phyloP scores from a whole-genome alignment of 306 rosid genomes.

The Vachellia pachyceras region DNA sequence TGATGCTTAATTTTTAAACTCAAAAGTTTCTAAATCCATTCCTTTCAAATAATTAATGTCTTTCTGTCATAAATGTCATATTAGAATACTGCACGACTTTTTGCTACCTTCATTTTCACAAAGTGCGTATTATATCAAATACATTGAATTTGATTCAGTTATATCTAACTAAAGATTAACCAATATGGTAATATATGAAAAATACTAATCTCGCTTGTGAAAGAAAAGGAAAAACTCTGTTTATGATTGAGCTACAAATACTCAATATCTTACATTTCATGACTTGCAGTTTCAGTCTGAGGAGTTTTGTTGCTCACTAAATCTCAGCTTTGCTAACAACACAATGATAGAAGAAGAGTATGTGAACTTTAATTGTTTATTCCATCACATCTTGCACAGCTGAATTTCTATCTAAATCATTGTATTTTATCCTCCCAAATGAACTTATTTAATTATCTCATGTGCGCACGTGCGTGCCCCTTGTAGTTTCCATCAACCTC shows the following conservation, averaged over 20 bases:
- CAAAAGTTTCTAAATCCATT: background rate
- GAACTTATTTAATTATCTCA: background rate
- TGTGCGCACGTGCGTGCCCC: background rate
- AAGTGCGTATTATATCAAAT: too few species aligned
- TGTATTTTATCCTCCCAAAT: background rate
- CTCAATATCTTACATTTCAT: constrained; percentile 11
- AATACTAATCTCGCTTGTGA: too few species aligned
- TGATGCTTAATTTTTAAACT: background rate
- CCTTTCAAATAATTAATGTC: background rate
- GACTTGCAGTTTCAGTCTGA: constrained; percentile 48
- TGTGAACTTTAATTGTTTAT: constrained; percentile 20
- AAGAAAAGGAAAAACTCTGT: background rate
- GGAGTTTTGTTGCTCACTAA: constrained; percentile 40
- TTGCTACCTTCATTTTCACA: too few species aligned
- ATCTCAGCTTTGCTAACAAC: constrained; percentile 32
- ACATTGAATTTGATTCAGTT: too few species aligned
- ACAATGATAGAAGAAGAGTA: constrained; percentile 48
- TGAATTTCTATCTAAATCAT: background rate
- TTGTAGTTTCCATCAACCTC: constrained; percentile 45
- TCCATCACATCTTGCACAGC: constrained; percentile 6
- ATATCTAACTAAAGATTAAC: too few species aligned
- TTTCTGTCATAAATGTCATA: background rate
- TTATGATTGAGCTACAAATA: background rate
- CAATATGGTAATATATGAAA: too few species aligned
- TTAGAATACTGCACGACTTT: too few species aligned